phyloP scores from a whole-genome alignment of 345 rosid genomes.

The Eucalyptus caleyi region DNA sequence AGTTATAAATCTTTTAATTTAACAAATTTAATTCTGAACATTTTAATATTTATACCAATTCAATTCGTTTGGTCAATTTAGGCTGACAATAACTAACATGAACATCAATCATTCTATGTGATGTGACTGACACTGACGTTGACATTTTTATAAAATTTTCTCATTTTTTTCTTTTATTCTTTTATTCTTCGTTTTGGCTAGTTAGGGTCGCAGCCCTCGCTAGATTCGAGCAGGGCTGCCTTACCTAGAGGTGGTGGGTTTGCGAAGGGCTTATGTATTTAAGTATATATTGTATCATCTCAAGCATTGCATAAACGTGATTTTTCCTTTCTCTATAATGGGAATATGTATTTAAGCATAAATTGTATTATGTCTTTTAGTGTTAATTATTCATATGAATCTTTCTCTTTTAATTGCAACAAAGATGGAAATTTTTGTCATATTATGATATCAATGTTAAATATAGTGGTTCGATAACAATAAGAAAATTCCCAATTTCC shows the following conservation, averaged over 20 bases:
- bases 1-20: fast-evolving
- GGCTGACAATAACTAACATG: too few species aligned
- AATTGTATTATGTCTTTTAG: too few species aligned
- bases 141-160: too few species aligned
- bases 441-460: not conserved
- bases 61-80: fast-evolving
- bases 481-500: not conserved
- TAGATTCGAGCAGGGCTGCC: not conserved
- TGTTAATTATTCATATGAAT: not conserved
- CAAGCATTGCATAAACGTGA: not conserved
- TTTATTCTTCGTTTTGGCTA: not conserved
- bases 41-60: too few species aligned
- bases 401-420: not conserved
- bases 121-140: fast-evolving
- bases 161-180: too few species aligned
- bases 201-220: fast-evolving
- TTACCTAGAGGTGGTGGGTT: not conserved
- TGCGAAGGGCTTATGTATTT: not conserved
- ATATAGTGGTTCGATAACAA: not conserved
- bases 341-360: not conserved
- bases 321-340: not conserved
- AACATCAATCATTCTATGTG: fast-evolving
- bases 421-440: not conserved
- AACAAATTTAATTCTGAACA: fast-evolving
- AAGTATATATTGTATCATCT: not conserved